phyloP scores from a whole-genome alignment of 176 grass and related monocot genomes.

The Eragrostis curvula region DNA sequence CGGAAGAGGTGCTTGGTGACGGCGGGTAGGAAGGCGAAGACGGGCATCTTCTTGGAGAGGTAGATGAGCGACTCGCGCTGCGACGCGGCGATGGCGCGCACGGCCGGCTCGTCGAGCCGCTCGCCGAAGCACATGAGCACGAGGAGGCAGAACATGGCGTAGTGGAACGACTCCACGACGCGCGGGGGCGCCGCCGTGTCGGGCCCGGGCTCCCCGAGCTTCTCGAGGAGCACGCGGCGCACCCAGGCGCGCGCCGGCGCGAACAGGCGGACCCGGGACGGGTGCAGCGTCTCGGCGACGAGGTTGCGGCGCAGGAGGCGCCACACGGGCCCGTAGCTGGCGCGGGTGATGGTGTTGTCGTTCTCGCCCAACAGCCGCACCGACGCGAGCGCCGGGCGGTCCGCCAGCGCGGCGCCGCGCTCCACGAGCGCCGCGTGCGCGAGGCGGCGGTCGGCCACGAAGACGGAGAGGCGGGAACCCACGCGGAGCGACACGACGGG shows the following conservation, averaged over 20 bases:
- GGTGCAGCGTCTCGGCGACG: conserved; percentile 52
- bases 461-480: conserved; percentile 25
- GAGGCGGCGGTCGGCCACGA: conserved; percentile 42
- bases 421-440: conserved; percentile 49
- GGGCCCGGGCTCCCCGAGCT: background rate
- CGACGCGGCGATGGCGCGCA: conserved; percentile 25
- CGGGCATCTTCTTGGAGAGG: conserved; percentile 9
- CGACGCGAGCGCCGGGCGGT: background rate
- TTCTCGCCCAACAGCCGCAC: background rate
- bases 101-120: conserved; percentile 36
- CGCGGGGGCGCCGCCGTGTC: background rate
- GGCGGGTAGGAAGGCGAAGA: conserved; percentile 43
- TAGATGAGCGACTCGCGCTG: conserved; percentile 46
- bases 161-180: conserved; percentile 34
- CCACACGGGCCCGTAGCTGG: conserved; percentile 48
- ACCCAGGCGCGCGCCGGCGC: conserved; percentile 42
- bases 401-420: conserved; percentile 27
- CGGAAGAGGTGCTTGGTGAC: conserved; percentile 50
- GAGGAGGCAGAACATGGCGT: conserved; percentile 56
- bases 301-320: conserved; percentile 58
- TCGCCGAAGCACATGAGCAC: conserved; percentile 65
- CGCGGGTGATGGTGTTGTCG: conserved; percentile 30
- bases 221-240: conserved; percentile 31
- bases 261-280: conserved; percentile 46
- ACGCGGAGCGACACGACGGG: conserved; percentile 39